Conservation (phyloP, 768 basidiomycete genomes). For the Leccinum arenicola region DNA sequence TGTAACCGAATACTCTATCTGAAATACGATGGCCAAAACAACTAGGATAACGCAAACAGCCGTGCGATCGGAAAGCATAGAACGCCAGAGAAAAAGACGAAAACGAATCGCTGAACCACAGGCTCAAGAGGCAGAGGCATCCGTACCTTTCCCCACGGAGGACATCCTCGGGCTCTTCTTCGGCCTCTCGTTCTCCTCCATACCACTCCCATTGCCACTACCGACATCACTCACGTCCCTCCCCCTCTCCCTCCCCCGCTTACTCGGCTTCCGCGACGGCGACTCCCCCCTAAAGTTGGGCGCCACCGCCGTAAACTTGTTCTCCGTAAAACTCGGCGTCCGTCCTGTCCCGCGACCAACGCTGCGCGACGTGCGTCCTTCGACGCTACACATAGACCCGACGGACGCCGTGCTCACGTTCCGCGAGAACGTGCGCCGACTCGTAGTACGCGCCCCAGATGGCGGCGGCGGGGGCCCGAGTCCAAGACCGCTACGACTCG, state of each 20-base stretch:
- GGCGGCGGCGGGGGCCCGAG: neutral
- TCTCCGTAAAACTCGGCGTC: constrained; percentile 36
- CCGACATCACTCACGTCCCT: constrained; percentile 5
- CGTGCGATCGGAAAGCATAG: neutral
- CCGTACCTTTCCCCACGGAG: neutral
- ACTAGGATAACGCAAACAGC: neutral
- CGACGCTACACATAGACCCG: neutral
- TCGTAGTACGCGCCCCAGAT: neutral
- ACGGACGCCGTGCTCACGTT: constrained; percentile 12
- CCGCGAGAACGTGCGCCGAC: constrained; percentile 19
- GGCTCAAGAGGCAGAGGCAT: neutral
- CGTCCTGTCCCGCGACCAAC: constrained; percentile 16
- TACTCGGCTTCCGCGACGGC: constrained; percentile 30
- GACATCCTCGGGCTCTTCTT: constrained; percentile 22
- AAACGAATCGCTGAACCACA: neutral
- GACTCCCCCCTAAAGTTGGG: constrained; percentile 32
- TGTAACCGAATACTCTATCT: no score
- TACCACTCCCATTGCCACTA: neutral
- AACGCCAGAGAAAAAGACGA: neutral
- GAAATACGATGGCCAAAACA: neutral
- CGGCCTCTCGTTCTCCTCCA: constrained; percentile 15
- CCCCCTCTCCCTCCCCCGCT: constrained; percentile 16
- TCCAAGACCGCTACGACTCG: neutral
- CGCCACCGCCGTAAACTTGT: constrained; percentile 48
- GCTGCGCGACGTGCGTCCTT: neutral